Percentiles rank a stretch among this genome's conserved stretches.
These are phyloP conservation scores for Funneliformis geosporum DNA, from an alignment of 192 early-diverging fungal species.

Conservation along the genomic window DNA sequence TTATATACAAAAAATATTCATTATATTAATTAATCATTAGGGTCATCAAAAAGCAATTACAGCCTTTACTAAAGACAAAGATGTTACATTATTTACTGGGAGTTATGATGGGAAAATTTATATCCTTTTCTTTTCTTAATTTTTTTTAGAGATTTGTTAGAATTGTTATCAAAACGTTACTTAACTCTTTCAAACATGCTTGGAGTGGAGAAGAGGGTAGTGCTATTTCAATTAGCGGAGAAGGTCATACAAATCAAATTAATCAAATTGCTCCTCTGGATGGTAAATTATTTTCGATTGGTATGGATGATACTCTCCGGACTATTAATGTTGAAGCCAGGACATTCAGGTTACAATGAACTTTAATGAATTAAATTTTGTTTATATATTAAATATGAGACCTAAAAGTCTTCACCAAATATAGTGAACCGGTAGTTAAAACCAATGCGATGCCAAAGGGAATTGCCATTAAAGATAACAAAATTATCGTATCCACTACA, in stretches of 20 bases:
- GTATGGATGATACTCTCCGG: slow-evolving; percentile 78
- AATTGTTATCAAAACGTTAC: background rate
- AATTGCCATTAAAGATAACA: slow-evolving; percentile 50
- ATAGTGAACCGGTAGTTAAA: slow-evolving; percentile 50
- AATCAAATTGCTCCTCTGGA: slow-evolving; percentile 53
- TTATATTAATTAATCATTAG: slow-evolving; percentile 37
- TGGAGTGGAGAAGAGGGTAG: slow-evolving; percentile 62
- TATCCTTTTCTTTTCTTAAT: slow-evolving; percentile 25
- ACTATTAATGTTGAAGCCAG: slow-evolving; percentile 32
- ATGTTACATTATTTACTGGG: slow-evolving; percentile 76
- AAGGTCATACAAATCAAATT: slow-evolving; percentile 79
- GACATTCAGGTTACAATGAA: slow-evolving; percentile 43
- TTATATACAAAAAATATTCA: background rate
- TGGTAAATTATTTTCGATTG: slow-evolving; percentile 56
- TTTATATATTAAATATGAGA: background rate
- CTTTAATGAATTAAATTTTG: background rate
- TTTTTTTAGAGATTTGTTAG: background rate
- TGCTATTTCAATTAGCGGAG: slow-evolving; percentile 54
- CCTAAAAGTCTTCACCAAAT: slow-evolving; percentile 21
- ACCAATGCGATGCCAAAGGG: slow-evolving; percentile 54
- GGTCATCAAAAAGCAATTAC: slow-evolving; percentile 89
- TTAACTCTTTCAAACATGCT: slow-evolving; percentile 25
- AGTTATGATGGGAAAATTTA: slow-evolving; percentile 93
- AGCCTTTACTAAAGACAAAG: slow-evolving; percentile 57
- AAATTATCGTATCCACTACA: slow-evolving; percentile 55